Base-by-base conservation (phyloP, 2,329 filamentous ascomycete species). In the Trichoderma asperellum region DNA sequence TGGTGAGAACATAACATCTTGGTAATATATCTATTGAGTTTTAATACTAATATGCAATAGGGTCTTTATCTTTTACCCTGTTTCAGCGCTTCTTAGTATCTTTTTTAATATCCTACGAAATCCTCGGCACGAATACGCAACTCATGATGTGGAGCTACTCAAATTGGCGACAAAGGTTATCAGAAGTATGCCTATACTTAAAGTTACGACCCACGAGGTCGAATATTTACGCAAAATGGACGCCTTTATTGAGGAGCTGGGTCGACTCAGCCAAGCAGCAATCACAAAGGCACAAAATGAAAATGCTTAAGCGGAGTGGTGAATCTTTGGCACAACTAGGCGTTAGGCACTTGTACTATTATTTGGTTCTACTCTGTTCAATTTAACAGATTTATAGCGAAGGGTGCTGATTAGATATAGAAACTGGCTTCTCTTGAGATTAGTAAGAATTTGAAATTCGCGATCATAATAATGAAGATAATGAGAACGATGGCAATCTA, bases 41-140 rank as follows among this genome's bases (percentile, higher is more conserved):
- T n/a, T 10, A 5, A 7, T 52, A 21, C 64, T 67, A 52, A 67
- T 32, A 11, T 27, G 10, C 16, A 18, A 7, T 14, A 88, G 86
- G 85, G 76, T 83, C n/a, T 75, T 87, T 4, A 78, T 87, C 2
- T 88, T 87, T 72, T 88, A 88, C 67, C 86, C 86, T 1, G 83
- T 86, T 67, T 83, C 84, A 0, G 86, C 86, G 1, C 77, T 87
- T 16, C 78, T 88, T 65, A 82, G 81, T 1, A 78, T 89, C 0
- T 89, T 88, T 73, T 86, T 84, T 77, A 86, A 84, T 70, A 81
- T 88, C 35, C 76, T 89, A 0, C 77, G 81, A 27, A 79, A 84
- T 35, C 86, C 87, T 0, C 76, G 81, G 0, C 77, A 83, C 32
- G 76, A 80, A 0, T 76, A 81, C 32, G 81, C 84, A 0, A 73